These are phyloP conservation scores for Nigrograna mackinnonii DNA, from an alignment of 2,329 filamentous ascomycete species.

Conservation along the genomic window DNA sequence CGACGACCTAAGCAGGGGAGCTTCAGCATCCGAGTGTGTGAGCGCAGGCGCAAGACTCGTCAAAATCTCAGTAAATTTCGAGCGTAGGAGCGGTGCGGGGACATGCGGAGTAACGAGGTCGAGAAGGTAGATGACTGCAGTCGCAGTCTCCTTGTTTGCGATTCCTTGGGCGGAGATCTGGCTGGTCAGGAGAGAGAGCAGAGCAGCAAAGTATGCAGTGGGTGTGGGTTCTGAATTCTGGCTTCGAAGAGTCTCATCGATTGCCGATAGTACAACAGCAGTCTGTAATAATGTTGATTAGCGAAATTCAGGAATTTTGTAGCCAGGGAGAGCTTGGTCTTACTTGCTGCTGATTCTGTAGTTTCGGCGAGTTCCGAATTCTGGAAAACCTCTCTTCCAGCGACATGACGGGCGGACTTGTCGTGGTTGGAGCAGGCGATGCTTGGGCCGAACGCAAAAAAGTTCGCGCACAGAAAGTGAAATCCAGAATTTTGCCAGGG, in stretches of 20 bases:
- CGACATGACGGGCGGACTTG: constrained; percentile 48
- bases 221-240: constrained; percentile 82
- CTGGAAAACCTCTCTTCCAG: constrained; percentile 93
- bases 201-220: constrained; percentile 94
- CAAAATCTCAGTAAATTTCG: constrained; percentile 94
- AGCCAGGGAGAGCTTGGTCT: neutral
- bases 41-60: constrained; percentile 83
- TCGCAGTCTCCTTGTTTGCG: constrained; percentile 79
- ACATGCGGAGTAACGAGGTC: constrained; percentile 87
- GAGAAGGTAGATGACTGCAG: constrained; percentile 91
- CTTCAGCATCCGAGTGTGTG: constrained; percentile 78
- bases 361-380: constrained; percentile 88
- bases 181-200: constrained; percentile 83
- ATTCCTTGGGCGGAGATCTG: constrained; percentile 67
- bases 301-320: neutral
- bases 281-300: constrained; percentile 56
- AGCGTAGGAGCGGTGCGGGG: constrained; percentile 82
- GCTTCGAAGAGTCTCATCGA: constrained; percentile 89
- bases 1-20: constrained; percentile 81
- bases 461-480: constrained; percentile 19
- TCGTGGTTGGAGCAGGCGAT: neutral
- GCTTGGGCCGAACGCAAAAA: constrained; percentile 12
- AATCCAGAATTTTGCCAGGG: constrained; percentile 13
- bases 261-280: constrained; percentile 82
- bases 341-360: constrained; percentile 94